phyloP scores from a whole-genome alignment of 2,329 filamentous ascomycete species.

The Aspergillus sp. region DNA sequence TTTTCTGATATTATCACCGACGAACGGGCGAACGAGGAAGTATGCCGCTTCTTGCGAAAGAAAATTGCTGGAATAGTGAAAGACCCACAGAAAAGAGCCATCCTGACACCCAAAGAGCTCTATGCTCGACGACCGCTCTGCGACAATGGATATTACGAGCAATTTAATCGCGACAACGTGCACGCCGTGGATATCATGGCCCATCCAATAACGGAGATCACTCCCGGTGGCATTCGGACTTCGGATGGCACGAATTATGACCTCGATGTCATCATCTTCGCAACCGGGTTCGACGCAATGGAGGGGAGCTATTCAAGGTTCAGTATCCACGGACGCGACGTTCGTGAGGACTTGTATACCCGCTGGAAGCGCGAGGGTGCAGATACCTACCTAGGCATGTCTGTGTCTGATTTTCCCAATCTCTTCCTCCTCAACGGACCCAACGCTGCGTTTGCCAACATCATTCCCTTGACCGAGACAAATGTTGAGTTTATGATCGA shows the following conservation, averaged over 20 bases:
- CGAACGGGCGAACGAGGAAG: conserved; percentile 17
- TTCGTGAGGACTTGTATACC: conserved; percentile 24
- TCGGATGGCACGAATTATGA: conserved; percentile 14
- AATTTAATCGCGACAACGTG: conserved; percentile 26
- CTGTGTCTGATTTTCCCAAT: conserved; percentile 42
- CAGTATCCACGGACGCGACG: conserved; percentile 26
- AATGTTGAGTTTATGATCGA: conserved; percentile 23
- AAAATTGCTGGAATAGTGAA: conserved; percentile 29
- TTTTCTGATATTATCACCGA: conserved; percentile 37
- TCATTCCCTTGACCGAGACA: conserved; percentile 29
- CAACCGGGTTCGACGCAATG: conserved; percentile 42
- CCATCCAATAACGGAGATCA: conserved; percentile 26
- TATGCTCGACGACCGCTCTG: conserved; percentile 20
- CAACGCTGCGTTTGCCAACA: conserved; percentile 33
- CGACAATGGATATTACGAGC: conserved; percentile 25
- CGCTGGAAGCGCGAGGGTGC: conserved; percentile 27
- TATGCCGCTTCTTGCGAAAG: conserved; percentile 37
- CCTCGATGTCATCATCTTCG: conserved; percentile 24
- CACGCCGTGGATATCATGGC: conserved; percentile 24
- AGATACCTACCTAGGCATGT: conserved; percentile 39
- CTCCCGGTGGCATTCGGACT: conserved; percentile 20
- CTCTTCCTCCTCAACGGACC: conserved; percentile 44
- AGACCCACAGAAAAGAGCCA: conserved; percentile 28
- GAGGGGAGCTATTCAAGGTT: conserved; percentile 32
- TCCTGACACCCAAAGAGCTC: conserved; percentile 18